These are phyloP conservation scores for Solidago caesia DNA, from an alignment of 129 eudicot genomes.

Conservation along the genomic window DNA sequence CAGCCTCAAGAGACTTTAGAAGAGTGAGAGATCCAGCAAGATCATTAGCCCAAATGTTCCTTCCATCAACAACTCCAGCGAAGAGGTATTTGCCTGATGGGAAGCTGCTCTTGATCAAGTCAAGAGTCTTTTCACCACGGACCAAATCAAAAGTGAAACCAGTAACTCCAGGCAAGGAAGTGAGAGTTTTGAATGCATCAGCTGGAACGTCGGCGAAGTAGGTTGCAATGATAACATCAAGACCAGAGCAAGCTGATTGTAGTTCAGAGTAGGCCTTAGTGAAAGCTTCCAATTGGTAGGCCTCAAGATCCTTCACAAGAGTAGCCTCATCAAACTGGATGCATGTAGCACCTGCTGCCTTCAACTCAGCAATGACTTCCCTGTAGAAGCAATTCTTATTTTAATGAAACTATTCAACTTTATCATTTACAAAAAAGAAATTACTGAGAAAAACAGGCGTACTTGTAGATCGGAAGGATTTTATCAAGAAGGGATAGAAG, in stretches of 20 bases:
- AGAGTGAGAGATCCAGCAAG: constrained; percentile 58
- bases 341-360: constrained; percentile 73
- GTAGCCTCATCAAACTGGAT: constrained; percentile 77
- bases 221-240: constrained; percentile 58
- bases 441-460: constrained; percentile 6
- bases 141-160: constrained; percentile 73
- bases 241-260: constrained; percentile 61
- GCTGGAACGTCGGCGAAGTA: constrained; percentile 74
- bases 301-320: constrained; percentile 65
- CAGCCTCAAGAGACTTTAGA: constrained; percentile 66
- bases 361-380: constrained; percentile 68
- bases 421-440: neutral
- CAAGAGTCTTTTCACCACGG: constrained; percentile 60
- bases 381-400: constrained; percentile 34
- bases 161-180: constrained; percentile 55
- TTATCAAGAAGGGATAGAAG: constrained; percentile 87
- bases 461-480: constrained; percentile 94
- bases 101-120: constrained; percentile 54
- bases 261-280: constrained; percentile 59
- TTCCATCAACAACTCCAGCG: constrained; percentile 91
- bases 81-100: constrained; percentile 66
- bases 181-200: constrained; percentile 57
- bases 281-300: constrained; percentile 66
- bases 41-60: constrained; percentile 95
- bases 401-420: neutral